Percentiles rank a stretch among this genome's conserved stretches.
Conservation (phyloP, 441 rosid species). For the Manihot esculenta region DNA sequence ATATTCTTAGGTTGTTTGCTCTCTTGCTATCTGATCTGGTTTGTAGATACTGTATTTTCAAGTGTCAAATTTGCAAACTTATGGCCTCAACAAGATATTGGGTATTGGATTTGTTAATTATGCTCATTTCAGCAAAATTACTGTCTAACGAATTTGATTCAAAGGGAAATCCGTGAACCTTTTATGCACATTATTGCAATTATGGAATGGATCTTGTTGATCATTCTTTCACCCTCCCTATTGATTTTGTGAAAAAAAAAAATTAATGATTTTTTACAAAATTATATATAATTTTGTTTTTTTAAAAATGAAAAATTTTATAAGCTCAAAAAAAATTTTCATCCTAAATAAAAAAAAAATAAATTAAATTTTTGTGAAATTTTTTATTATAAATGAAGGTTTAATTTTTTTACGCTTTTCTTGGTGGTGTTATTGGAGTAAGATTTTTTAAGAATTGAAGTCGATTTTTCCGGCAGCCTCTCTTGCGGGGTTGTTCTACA, state of each 20-base stretch:
- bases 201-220: too few relatives aligned
- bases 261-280: too few relatives aligned
- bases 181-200: neutral
- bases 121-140: neutral
- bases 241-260: too few relatives aligned
- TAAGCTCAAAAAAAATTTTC: too few relatives aligned
- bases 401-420: neutral
- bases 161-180: neutral
- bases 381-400: too few relatives aligned
- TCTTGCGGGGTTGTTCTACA: neutral
- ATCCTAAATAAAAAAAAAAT: too few relatives aligned
- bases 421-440: neutral
- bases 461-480: neutral
- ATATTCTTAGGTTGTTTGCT: neutral
- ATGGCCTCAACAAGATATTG: neutral
- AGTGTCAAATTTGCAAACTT: conserved; percentile 3
- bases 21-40: neutral
- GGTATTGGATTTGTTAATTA: neutral
- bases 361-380: too few relatives aligned
- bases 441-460: neutral
- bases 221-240: too few relatives aligned
- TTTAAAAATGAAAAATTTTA: too few relatives aligned
- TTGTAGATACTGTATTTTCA: conserved; percentile 3
- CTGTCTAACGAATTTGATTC: neutral
- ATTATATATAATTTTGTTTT: too few relatives aligned